These are phyloP conservation scores for Amanita pseudoporphyria DNA, from an alignment of 768 basidiomycete species.

Conservation along the genomic window DNA sequence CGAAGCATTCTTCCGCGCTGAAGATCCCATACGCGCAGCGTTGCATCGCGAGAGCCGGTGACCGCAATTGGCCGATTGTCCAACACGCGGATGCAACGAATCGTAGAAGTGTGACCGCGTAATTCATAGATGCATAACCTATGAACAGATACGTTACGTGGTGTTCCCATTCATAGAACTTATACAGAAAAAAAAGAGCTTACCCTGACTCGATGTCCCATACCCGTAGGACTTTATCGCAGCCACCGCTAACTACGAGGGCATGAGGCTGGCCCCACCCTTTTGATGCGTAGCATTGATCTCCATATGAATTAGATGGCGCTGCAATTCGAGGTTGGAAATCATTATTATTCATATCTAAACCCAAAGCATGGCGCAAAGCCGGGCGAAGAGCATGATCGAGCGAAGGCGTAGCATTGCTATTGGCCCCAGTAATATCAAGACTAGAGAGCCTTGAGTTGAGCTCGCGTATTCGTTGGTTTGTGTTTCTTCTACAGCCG, in stretches of 20 bases:
- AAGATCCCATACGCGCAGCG: conserved; percentile 89
- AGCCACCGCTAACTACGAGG: conserved; percentile 85
- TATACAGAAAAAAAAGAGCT: conserved; percentile 15
- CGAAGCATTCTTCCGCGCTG: conserved; percentile 61
- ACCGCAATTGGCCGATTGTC: conserved; percentile 85
- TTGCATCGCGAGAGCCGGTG: conserved; percentile 81
- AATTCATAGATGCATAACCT: conserved; percentile 71
- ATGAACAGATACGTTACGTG: background rate
- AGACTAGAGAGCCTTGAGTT: conserved; percentile 1
- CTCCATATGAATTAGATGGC: conserved; percentile 12
- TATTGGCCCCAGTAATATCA: background rate
- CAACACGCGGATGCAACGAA: conserved; percentile 83
- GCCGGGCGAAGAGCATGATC: conserved; percentile 24
- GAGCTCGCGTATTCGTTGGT: conserved; percentile 3
- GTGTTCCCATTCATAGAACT: background rate
- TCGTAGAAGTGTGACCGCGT: conserved; percentile 80
- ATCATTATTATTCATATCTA: conserved; percentile 12
- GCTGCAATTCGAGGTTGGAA: background rate
- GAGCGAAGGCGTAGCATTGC: background rate
- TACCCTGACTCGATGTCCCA: conserved; percentile 89
- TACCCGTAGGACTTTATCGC: conserved; percentile 84
- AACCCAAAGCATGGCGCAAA: conserved; percentile 42
- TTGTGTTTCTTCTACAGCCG: background rate
- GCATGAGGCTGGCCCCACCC: conserved; percentile 88
- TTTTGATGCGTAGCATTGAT: conserved; percentile 54